Percentiles rank a stretch among this genome's conserved stretches.
Evolutionary conservation across 352 stramenopile genomes (phyloP).

Genomic region (Pythium vanterpoolii): DNA sequence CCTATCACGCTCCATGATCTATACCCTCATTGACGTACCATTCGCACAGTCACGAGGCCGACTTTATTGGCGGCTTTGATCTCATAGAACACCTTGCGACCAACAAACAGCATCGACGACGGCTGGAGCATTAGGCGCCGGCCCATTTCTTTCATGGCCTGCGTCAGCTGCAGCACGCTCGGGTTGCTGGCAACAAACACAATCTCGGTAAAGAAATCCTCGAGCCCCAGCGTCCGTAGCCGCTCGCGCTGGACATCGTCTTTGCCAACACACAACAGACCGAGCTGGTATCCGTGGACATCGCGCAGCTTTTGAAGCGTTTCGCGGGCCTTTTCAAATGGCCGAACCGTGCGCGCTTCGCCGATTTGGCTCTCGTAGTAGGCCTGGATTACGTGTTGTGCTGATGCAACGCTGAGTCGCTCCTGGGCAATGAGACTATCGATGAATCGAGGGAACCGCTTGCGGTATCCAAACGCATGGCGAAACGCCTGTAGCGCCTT

Average conservation of each 20-base stretch:
- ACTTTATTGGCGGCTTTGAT: conserved; percentile 83
- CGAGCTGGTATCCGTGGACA: conserved; percentile 49
- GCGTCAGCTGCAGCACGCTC: conserved; percentile 53
- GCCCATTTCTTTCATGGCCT: conserved; percentile 70
- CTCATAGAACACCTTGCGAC: conserved; percentile 83
- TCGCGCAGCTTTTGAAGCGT: conserved; percentile 55
- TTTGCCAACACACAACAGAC: conserved; percentile 74
- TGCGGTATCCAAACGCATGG: conserved; percentile 77
- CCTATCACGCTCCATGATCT: not conserved
- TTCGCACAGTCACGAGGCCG: conserved; percentile 70
- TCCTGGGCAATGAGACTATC: conserved; percentile 62
- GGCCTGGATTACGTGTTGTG: conserved; percentile 55
- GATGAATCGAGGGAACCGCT: conserved; percentile 82
- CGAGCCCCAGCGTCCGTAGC: conserved; percentile 58
- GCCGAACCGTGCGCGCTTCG: conserved; percentile 61
- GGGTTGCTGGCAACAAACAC: conserved; percentile 69
- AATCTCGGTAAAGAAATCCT: conserved; percentile 62
- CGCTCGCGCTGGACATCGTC: conserved; percentile 70
- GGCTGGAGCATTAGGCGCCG: conserved; percentile 56
- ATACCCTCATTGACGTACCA: conserved; percentile 35
- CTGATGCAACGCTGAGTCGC: conserved; percentile 39
- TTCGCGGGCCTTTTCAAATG: conserved; percentile 49
- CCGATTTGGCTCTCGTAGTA: conserved; percentile 82
- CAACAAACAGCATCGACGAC: conserved; percentile 80
- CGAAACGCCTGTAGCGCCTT: conserved; percentile 77